These are phyloP conservation scores for Cubamyces lactineus DNA, from an alignment of 768 basidiomycete genomes.

Conservation along the genomic window DNA sequence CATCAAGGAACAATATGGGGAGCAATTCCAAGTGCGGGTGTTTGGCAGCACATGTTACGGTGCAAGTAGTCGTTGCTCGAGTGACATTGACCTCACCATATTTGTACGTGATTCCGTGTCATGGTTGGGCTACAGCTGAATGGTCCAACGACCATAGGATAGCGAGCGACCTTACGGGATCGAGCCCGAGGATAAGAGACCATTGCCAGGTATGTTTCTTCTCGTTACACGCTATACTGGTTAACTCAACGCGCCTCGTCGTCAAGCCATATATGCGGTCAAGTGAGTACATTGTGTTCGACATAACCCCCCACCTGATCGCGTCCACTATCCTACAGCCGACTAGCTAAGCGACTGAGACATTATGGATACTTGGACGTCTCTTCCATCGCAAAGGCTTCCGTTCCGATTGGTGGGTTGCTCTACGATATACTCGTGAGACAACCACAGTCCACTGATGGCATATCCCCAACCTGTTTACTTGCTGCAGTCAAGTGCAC, in stretches of 20 bases:
- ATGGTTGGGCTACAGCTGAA: not conserved
- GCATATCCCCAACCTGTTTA: not conserved
- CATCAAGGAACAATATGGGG: not conserved
- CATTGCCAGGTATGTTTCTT: conserved; percentile 35
- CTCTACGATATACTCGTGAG: not conserved
- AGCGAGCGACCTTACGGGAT: conserved; percentile 34
- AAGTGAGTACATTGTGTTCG: conserved; percentile 24
- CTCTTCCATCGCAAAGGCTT: conserved; percentile 31
- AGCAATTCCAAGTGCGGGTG: conserved; percentile 37
- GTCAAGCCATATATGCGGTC: conserved; percentile 38
- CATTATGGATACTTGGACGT: conserved; percentile 40
- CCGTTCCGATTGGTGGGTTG: conserved; percentile 41
- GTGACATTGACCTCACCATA: conserved; percentile 58
- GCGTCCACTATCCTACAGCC: conserved; percentile 19
- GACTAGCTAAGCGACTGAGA: conserved; percentile 36
- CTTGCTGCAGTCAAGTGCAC: conserved; percentile 51
- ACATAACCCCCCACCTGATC: no score
- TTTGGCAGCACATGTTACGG: conserved; percentile 60
- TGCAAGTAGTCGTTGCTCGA: conserved; percentile 37
- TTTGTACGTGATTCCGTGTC: conserved; percentile 41
- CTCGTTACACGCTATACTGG: not conserved
- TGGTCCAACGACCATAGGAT: conserved; percentile 36
- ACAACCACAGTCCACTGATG: conserved; percentile 6
- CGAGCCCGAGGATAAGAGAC: conserved; percentile 28
- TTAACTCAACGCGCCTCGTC: not conserved